These are phyloP conservation scores for Lactuca sativa DNA, from an alignment of 129 eudicot genomes.

Conservation along the genomic window DNA sequence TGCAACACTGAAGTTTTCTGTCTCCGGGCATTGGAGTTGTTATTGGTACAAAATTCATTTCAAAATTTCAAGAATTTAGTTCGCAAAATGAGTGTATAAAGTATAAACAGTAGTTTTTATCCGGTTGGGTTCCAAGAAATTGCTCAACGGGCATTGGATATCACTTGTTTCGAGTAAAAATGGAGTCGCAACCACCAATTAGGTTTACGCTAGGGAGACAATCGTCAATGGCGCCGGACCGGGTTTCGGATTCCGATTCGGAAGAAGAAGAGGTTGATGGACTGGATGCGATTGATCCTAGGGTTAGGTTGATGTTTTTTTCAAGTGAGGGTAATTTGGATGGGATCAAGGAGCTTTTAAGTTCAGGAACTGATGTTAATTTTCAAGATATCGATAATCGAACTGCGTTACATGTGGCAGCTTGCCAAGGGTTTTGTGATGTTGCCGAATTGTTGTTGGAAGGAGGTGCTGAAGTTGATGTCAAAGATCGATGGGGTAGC, in stretches of 20 bases:
- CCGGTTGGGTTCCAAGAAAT: neutral
- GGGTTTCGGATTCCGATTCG: conserved; percentile 33
- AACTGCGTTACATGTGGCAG: conserved; percentile 89
- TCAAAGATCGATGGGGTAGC: conserved; percentile 94
- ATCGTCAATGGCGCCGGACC: conserved; percentile 66
- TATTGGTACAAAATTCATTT: neutral
- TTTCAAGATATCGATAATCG: conserved; percentile 79
- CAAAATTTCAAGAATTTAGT: conserved; percentile 13
- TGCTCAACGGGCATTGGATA: neutral
- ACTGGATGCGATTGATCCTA: conserved; percentile 59
- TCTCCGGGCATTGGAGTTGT: conserved; percentile 4
- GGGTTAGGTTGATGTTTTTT: conserved; percentile 71
- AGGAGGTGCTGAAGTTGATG: conserved; percentile 67
- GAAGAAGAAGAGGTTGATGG: conserved; percentile 38
- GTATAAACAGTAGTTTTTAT: neutral
- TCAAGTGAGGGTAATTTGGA: conserved; percentile 82
- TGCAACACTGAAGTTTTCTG: neutral
- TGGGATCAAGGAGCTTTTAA: conserved; percentile 69
- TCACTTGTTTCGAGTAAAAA: neutral
- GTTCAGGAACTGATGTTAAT: conserved; percentile 65
- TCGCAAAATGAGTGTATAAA: conserved; percentile 1
- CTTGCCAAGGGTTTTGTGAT: conserved; percentile 78
- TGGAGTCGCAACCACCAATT: conserved; percentile 36
- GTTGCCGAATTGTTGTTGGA: conserved; percentile 63
- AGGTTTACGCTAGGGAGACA: conserved; percentile 54